These are phyloP conservation scores for Amanita fuliginea DNA, from an alignment of 768 basidiomycete genomes.

Conservation along the genomic window DNA sequence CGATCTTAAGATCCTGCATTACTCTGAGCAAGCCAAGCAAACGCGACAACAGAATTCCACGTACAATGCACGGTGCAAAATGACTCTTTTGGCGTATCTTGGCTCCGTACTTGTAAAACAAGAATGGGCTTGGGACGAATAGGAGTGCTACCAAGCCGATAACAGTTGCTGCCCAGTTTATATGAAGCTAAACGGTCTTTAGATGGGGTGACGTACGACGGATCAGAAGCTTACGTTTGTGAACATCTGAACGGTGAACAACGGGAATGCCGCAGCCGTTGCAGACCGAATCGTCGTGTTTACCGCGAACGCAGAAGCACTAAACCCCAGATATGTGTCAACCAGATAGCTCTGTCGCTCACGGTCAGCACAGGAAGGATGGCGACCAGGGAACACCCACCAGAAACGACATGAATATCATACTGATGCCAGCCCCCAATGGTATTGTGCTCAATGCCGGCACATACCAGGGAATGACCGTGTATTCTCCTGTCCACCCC, in stretches of 20 bases:
- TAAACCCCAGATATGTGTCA: constrained; percentile 49
- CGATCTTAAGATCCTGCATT: constrained; percentile 31
- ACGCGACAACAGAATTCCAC: constrained; percentile 6
- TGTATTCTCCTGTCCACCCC: constrained; percentile 47
- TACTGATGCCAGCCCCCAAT: constrained; percentile 35
- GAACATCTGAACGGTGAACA: constrained; percentile 63
- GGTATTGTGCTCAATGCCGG: constrained; percentile 39
- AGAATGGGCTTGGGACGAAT: constrained; percentile 53
- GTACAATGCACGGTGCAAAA: constrained; percentile 43
- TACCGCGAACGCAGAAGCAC: constrained; percentile 53
- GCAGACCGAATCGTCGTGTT: constrained; percentile 49
- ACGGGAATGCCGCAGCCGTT: constrained; percentile 48
- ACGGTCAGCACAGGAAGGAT: constrained; percentile 40
- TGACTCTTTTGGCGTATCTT: constrained; percentile 43
- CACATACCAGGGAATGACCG: constrained; percentile 46
- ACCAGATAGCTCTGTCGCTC: constrained; percentile 42
- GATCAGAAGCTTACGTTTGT: constrained; percentile 32
- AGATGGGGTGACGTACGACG: not conserved
- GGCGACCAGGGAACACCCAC: constrained; percentile 31
- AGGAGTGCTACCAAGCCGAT: constrained; percentile 45
- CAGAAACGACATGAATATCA: constrained; percentile 51
- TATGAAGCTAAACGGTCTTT: constrained; percentile 34
- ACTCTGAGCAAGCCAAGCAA: not conserved
- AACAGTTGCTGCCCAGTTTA: constrained; percentile 43
- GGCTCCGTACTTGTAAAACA: constrained; percentile 61